Evolutionary conservation across 371 early-diverging fungal species (phyloP).

Genomic region (Mucor sp.): DNA sequence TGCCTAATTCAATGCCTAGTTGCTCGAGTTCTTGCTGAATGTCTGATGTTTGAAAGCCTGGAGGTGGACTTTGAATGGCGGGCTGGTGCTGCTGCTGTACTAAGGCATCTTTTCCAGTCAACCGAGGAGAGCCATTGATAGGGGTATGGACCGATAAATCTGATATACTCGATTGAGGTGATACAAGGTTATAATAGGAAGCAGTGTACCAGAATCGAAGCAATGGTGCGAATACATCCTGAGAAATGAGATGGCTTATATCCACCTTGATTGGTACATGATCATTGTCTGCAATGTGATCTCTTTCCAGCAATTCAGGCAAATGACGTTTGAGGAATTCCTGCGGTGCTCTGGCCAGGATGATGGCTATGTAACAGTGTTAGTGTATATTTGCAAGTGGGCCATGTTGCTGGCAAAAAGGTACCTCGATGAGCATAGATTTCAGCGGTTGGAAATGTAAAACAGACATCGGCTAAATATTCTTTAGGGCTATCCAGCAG

Average conservation of each 20-base stretch:
- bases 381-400: too few relatives aligned
- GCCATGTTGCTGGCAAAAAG: too few relatives aligned
- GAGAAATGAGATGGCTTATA: constrained; percentile 23
- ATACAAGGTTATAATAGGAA: constrained; percentile 18
- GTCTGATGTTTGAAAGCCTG: neutral
- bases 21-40: constrained; percentile 11
- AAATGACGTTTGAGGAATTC: constrained; percentile 19
- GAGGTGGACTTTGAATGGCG: neutral
- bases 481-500: constrained; percentile 38
- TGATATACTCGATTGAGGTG: constrained; percentile 14
- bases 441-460: constrained; percentile 28
- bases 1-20: constrained; percentile 17
- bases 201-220: constrained; percentile 52
- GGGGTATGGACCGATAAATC: constrained; percentile 10
- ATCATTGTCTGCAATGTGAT: neutral
- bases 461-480: constrained; percentile 47
- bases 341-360: constrained; percentile 23
- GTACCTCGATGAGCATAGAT: constrained; percentile 51
- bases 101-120: neutral
- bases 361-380: constrained; percentile 9
- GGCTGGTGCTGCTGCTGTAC: neutral
- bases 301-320: constrained; percentile 13
- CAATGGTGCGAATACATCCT: constrained; percentile 20
- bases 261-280: constrained; percentile 15
- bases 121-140: neutral